Percentiles rank a stretch among this genome's conserved stretches.
Evolutionary conservation across 129 eudicot genomes (phyloP).

Genomic region (Flaveria trinervia): DNA sequence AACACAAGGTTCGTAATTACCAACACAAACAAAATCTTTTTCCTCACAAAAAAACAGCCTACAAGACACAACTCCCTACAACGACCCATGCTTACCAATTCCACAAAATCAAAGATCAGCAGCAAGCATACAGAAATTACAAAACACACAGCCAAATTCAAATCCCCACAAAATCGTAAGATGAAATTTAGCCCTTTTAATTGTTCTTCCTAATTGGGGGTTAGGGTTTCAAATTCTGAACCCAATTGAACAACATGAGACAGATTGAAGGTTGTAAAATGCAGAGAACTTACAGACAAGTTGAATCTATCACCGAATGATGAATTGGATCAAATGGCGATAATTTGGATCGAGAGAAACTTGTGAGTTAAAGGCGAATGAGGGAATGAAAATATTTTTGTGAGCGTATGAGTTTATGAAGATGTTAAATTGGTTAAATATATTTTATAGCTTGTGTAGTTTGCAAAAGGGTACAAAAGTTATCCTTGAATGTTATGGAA

Average conservation of each 20-base stretch:
- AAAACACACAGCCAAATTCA: background rate
- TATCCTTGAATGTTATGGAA: background rate
- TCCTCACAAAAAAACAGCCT: background rate
- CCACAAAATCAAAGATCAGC: background rate
- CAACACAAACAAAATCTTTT: background rate
- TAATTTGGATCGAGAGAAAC: background rate
- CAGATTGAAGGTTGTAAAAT: slow-evolving; percentile 13
- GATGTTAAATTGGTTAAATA: background rate
- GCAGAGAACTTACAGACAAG: slow-evolving; percentile 25
- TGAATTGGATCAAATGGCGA: slow-evolving; percentile 8
- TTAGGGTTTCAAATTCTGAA: slow-evolving; percentile 29
- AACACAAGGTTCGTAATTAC: background rate
- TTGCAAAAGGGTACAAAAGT: background rate
- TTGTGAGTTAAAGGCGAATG: slow-evolving; percentile 13
- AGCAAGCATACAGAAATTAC: background rate
- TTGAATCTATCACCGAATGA: background rate
- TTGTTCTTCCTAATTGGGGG: slow-evolving; percentile 16
- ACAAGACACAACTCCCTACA: slow-evolving; percentile 6
- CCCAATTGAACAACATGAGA: background rate
- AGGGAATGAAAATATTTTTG: background rate
- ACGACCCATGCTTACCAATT: background rate
- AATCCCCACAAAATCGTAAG: background rate
- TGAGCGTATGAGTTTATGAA: background rate
- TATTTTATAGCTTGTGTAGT: background rate
- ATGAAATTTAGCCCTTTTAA: background rate